These are phyloP conservation scores for Ogataea sp. DNA, from an alignment of 805 yeast genomes.

Conservation along the genomic window DNA sequence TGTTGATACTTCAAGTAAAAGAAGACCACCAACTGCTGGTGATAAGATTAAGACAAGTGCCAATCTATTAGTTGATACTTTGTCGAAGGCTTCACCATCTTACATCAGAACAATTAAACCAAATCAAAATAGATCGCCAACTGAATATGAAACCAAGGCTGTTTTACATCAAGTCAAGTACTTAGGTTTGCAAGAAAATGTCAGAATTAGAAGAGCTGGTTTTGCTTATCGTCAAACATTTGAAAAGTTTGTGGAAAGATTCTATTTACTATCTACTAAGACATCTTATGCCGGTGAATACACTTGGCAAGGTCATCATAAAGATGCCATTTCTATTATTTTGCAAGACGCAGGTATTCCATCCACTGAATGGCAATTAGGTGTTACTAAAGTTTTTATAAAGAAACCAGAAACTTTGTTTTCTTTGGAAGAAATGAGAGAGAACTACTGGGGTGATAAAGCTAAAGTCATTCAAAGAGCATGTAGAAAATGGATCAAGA, in stretches of 20 bases:
- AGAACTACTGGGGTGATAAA: conserved; percentile 96
- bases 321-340: conserved; percentile 43
- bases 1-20: conserved; percentile 58
- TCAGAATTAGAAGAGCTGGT: conserved; percentile 96
- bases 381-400: conserved; percentile 86
- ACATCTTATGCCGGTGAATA: conserved; percentile 88
- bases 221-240: conserved; percentile 96
- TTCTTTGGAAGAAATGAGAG: conserved; percentile 93
- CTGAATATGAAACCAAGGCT: conserved; percentile 80
- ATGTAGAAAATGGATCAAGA: conserved; percentile 76
- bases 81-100: conserved; percentile 88
- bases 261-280: conserved; percentile 75
- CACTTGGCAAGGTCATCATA: conserved; percentile 49
- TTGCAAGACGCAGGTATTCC: conserved; percentile 60
- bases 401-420: conserved; percentile 95
- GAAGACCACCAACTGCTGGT: conserved; percentile 91
- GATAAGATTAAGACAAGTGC: conserved; percentile 93
- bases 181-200: conserved; percentile 93
- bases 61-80: conserved; percentile 78
- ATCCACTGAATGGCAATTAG: conserved; percentile 76
- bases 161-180: conserved; percentile 95
- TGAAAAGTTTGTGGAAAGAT: conserved; percentile 92
- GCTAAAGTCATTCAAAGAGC: conserved; percentile 97
- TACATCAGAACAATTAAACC: conserved; percentile 98
- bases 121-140: conserved; percentile 84